phyloP scores from a whole-genome alignment of 1,284 basidiomycete genomes.

The Ustilago loliicola region DNA sequence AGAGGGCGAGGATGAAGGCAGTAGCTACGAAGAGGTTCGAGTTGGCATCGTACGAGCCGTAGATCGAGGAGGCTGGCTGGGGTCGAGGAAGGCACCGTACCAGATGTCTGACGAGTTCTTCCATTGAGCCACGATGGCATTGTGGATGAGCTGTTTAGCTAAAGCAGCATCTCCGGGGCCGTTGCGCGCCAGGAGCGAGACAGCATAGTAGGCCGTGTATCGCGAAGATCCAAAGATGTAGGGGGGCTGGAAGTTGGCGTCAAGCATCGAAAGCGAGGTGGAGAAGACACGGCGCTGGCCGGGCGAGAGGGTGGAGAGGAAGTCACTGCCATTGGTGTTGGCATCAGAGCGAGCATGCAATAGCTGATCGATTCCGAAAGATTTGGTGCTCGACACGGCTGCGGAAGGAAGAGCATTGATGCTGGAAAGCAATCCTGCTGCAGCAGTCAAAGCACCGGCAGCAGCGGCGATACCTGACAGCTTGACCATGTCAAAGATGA shows the following conservation, averaged over 20 bases:
- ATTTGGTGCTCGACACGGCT: neutral
- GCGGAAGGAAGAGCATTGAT: slow-evolving; percentile 17
- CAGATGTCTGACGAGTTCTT: slow-evolving; percentile 37
- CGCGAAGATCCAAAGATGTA: slow-evolving; percentile 40
- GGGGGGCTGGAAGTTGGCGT: slow-evolving; percentile 35
- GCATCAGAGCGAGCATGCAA: slow-evolving; percentile 8
- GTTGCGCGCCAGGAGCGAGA: slow-evolving; percentile 38
- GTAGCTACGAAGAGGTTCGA: slow-evolving; percentile 46
- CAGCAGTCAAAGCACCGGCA: slow-evolving; percentile 13
- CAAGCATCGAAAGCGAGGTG: slow-evolving; percentile 24
- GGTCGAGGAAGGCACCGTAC: slow-evolving; percentile 45
- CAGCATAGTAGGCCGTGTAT: slow-evolving; percentile 43
- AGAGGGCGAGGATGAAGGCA: slow-evolving; percentile 41
- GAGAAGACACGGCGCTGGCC: slow-evolving; percentile 36
- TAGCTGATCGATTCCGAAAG: slow-evolving; percentile 20
- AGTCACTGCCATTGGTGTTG: slow-evolving; percentile 21
- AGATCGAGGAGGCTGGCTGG: slow-evolving; percentile 38
- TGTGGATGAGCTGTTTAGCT: slow-evolving; percentile 33
- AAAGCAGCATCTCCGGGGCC: slow-evolving; percentile 33
- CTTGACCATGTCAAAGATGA: slow-evolving; percentile 18
- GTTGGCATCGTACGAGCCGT: slow-evolving; percentile 43
- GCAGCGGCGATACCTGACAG: slow-evolving; percentile 16
- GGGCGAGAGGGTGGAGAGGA: slow-evolving; percentile 28
- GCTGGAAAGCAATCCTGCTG: neutral
- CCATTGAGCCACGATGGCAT: slow-evolving; percentile 29